Evolutionary conservation across 306 rosid species (phyloP), one percentile per base, ranked within the genome.

Genomic region (Cercis canadensis): DNA sequence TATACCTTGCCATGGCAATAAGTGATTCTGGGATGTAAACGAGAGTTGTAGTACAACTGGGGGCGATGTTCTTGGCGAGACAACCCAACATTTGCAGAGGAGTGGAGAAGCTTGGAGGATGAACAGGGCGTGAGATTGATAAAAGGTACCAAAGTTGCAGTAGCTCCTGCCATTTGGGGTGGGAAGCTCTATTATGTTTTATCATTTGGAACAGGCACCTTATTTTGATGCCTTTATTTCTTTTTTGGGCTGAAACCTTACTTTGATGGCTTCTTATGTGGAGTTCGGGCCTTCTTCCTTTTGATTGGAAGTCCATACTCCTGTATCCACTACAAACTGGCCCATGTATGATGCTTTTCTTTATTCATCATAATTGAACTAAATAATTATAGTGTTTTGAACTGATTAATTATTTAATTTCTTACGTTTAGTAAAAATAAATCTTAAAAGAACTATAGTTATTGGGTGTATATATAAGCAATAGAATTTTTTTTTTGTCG

Each of bases 111-210:
- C 32, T 66, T 69, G 75, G 82, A 61, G 59, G 78, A 72, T 65
- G 63, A 67, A 51, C 47, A 49, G 75, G 11, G 67, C 12, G 75
- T 55, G 74, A 15, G 50, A 70, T 58, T 67, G 73, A 73, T 43
- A 8, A 70, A 34, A 16, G 64, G 51, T 31, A 81, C 17, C 31
- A 69, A 15, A 9, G 71, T 53, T 51, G 81, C 33, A 39, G 74
- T 44, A 21, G 82, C 61, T 69, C 21, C 76, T 66, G 90, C 88
- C 92, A 87, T 88, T 75, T 68, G 69, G 18, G 57, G 54, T 57
- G 53, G 32, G 41, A 63, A 47, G 40, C 11, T 19, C 2, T 4
- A 44, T 4, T 29, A 11, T 40, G 11, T 17, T 10, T 62, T 32
- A 19, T 69, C 61, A 5, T 64, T 50, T 1, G 16, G 59, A 55